Base-by-base conservation (phyloP, 78 protist genomes). In the Planoprotostelium fungivorum region DNA sequence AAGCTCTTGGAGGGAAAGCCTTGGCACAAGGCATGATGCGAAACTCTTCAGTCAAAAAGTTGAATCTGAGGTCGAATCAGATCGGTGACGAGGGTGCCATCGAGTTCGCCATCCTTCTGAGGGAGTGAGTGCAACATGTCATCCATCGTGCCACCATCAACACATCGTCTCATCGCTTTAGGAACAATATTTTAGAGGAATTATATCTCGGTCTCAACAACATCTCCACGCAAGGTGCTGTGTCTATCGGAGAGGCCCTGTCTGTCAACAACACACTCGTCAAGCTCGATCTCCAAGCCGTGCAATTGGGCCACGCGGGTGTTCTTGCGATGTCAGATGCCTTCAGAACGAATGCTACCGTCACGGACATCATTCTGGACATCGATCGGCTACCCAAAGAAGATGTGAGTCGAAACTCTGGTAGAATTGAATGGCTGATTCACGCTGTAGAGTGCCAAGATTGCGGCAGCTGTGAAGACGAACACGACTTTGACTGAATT, bases 371-470 rank as follows among this genome's bases (percentile, higher is more conserved):
- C 23, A 86, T 86, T 0, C n/a, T 92, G 29, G 86, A 89, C 63
- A 35, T 92, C 63, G 90, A 92, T 38, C 91, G 90, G 87, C 86
- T 92, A 0, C 94, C 93, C 51, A 92, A 92, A 37, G 94, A 92
- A 83, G 73, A 51, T 51, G 73, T 51, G 73, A 51, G 73, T 25
- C 16, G 73, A 25, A 5, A 51, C 5, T 25, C 5, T 5, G 73
- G 73, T 5, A 16, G 5, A 5, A 51, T 51, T 16, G 16, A 25
- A 5, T 25, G 5, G 16, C 73, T 51, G 73, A 51, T 16, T 51
- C n/a, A n/a, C 73, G 73, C 16, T 51, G 73, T 51, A 51, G 73
- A 51, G 73, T 16, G 5, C 73, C 5, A 51, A 51, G 16, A 51
- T 51, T 16, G 73, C 73, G 5, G 73, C 73, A 51, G 73, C 73